A percentile compares a stretch with the other conserved stretches of the same genome.
phyloP scores from a whole-genome alignment of 164 flowering plant genomes.

The Nelumbo lutea region DNA sequence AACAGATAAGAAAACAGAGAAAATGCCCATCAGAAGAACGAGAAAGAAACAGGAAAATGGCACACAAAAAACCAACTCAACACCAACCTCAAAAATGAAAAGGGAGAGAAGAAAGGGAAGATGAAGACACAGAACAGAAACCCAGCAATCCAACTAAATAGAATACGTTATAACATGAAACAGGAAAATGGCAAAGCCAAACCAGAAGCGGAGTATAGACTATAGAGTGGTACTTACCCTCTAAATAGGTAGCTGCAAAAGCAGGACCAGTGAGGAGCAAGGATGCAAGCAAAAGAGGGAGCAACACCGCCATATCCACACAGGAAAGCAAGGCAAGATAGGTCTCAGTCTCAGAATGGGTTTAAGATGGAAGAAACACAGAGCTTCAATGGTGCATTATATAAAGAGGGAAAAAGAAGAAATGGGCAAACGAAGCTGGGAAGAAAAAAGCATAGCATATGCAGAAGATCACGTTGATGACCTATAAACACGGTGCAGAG shows the following conservation, averaged over 20 bases:
- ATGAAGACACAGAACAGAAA: neutral
- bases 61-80: neutral
- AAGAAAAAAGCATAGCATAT: neutral
- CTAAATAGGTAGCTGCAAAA: neutral
- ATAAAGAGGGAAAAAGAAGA: neutral
- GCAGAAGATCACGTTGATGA: neutral
- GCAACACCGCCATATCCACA: neutral
- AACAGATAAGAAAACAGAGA: neutral
- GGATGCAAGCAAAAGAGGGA: neutral
- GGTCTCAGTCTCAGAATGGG: neutral
- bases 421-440: neutral
- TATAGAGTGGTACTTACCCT: neutral
- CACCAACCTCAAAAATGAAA: no score
- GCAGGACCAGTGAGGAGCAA: neutral
- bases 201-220: neutral
- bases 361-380: neutral
- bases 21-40: neutral
- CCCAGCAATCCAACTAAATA: neutral
- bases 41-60: neutral
- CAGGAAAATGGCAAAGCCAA: neutral
- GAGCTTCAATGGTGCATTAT: neutral
- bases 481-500: neutral
- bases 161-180: neutral
- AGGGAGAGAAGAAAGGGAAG: neutral
- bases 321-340: neutral